Conservation (phyloP, 2,329 filamentous ascomycete genomes). For the Microsporum canis region DNA sequence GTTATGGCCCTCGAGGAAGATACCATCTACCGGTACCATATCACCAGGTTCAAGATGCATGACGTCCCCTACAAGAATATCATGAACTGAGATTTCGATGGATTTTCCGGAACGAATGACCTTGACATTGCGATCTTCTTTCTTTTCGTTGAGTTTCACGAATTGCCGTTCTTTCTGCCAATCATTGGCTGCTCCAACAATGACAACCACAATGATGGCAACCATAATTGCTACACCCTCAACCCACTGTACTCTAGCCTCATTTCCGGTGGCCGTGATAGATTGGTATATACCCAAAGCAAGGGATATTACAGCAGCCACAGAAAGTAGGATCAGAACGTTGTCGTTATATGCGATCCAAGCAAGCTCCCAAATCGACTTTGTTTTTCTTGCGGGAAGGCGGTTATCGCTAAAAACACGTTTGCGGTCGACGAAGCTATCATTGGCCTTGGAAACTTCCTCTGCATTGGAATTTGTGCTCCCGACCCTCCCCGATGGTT, state of each 20-base stretch:
- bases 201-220: constrained; percentile 53
- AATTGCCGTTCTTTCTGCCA: constrained; percentile 59
- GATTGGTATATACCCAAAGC: constrained; percentile 65
- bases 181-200: constrained; percentile 53
- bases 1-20: constrained; percentile 55
- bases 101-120: constrained; percentile 64
- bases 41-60: constrained; percentile 63
- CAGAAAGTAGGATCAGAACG: constrained; percentile 58
- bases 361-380: constrained; percentile 56
- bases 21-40: constrained; percentile 60
- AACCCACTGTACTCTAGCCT: constrained; percentile 50
- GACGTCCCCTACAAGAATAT: constrained; percentile 63
- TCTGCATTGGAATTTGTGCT: constrained; percentile 12
- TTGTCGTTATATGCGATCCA: constrained; percentile 81
- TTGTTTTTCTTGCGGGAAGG: constrained; percentile 57
- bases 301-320: constrained; percentile 62
- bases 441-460: constrained; percentile 18
- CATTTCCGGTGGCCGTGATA: constrained; percentile 43
- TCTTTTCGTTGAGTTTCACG: constrained; percentile 59
- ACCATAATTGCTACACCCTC: constrained; percentile 57
- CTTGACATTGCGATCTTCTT: constrained; percentile 63
- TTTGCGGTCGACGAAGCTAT: constrained; percentile 51
- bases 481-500: constrained; percentile 12
- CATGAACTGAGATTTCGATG: constrained; percentile 57
- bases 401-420: constrained; percentile 59